Conservation (phyloP, 345 rosid genomes). For the Dipteronia dyeriana region DNA sequence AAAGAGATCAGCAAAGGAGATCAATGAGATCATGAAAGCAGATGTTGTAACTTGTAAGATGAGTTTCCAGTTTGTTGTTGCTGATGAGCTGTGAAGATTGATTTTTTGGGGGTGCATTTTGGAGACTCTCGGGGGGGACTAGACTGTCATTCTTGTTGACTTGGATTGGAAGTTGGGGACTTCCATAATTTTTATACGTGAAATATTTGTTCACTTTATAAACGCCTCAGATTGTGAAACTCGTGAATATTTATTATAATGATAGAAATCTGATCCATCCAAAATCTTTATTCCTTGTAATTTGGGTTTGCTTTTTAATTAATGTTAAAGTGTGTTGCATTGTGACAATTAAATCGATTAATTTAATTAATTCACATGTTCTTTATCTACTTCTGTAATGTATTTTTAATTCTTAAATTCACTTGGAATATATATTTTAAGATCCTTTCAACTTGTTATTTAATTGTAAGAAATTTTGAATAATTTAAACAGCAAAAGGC, state of each 20-base stretch:
- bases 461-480: too few species aligned
- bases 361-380: too few species aligned
- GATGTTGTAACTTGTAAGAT: conserved; percentile 15
- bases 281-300: background rate
- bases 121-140: background rate
- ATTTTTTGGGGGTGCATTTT: background rate
- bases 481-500: too few species aligned
- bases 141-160: too few species aligned
- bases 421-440: too few species aligned
- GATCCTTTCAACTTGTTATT: too few species aligned
- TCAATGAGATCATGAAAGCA: background rate
- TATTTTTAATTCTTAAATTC: too few species aligned
- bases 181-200: background rate
- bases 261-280: background rate
- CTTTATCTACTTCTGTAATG: too few species aligned
- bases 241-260: background rate
- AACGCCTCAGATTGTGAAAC: background rate
- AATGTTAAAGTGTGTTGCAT: too few species aligned
- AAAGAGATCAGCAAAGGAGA: conserved; percentile 1
- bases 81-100: background rate
- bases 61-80: background rate
- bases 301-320: too few species aligned
- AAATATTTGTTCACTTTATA: background rate
- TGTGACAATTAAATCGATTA: too few species aligned
- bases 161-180: background rate